phyloP scores from a whole-genome alignment of 2,329 filamentous ascomycete genomes.

The Monosporascus sp. region DNA sequence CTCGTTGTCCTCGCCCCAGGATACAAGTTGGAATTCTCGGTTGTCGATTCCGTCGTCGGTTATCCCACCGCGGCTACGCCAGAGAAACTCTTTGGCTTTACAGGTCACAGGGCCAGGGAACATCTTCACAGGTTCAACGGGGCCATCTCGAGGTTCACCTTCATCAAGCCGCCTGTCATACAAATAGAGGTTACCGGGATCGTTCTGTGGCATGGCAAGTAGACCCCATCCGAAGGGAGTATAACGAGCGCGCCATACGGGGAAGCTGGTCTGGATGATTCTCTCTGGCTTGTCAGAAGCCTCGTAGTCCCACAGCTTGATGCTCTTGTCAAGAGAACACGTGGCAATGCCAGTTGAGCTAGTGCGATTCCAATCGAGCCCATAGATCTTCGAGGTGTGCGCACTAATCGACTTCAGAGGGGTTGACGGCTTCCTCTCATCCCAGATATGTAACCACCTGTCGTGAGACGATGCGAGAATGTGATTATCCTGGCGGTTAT shows the following conservation, averaged over 20 bases:
- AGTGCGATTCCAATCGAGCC: conserved; percentile 88
- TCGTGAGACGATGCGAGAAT: conserved; percentile 90
- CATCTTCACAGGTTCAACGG: conserved; percentile 47
- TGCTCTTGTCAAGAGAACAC: conserved; percentile 85
- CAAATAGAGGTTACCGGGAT: conserved; percentile 77
- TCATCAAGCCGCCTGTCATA: conserved; percentile 62
- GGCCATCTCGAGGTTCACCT: conserved; percentile 39
- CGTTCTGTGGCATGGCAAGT: conserved; percentile 87
- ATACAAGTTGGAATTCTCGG: conserved; percentile 87
- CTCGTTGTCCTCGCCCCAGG: conserved; percentile 85
- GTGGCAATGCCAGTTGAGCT: conserved; percentile 70
- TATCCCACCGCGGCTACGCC: conserved; percentile 70
- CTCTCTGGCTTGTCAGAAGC: conserved; percentile 64
- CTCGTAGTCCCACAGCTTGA: conserved; percentile 86
- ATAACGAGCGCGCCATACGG: conserved; percentile 86
- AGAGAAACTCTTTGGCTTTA: conserved; percentile 87
- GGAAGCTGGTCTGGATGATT: conserved; percentile 76
- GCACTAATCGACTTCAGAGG: conserved; percentile 82
- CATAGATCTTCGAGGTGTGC: conserved; percentile 90
- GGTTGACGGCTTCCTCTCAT: conserved; percentile 71
- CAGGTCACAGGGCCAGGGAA: conserved; percentile 59
- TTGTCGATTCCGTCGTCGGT: conserved; percentile 68
- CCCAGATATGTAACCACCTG: conserved; percentile 83
- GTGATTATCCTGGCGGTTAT: conserved; percentile 81
- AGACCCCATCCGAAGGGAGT: conserved; percentile 85